Evolutionary conservation across 2,329 filamentous ascomycete species (phyloP), one percentile per base, ranked within the genome.

Genomic region (Elsinoe batatas): DNA sequence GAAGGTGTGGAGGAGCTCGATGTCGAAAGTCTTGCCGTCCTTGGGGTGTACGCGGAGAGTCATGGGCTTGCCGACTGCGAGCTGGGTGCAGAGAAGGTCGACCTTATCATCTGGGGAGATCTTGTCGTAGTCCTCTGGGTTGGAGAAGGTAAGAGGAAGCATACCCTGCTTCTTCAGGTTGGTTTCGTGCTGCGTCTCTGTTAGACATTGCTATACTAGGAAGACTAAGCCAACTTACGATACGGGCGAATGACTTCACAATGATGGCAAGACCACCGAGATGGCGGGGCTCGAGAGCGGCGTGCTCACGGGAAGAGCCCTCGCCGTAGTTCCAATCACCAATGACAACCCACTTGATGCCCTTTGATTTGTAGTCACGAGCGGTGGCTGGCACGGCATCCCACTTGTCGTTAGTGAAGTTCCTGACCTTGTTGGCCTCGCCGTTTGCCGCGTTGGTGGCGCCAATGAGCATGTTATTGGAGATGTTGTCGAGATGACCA

Each of bases 81-180:
- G 79, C 76, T 96, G 81, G 44, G 91, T 96, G 81, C 83, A 86
- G 68, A 90, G 75, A 58, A 98, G 78, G 72, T 96, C 91, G 64
- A 97, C 84, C 76, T 85, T 91, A 80, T 95, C 93, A 59, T 93
- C 85, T 63, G 90, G 87, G 71, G 86, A 83, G 74, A 98, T 91
- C 82, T 88, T 95, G 74, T 98, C 93, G 75, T 98, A 98, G 75
- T 98, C 93, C 71, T 86, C 91, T 57, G 91, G 91, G 71, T 97
- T 84, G 57, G 83, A 76, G 78, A 98, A 98, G 67, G 91, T 97
- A 63, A 98, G 82, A 68, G 93, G 93, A 77, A 98, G 87, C 91
- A 98, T 96, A 76, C 93, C 93, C 83, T 98, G 93, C 86, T 98
- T 98, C 88, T 98, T 98, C 79, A 98, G 77, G 83, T 98, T 98